These are phyloP conservation scores for Aspergillus sp. DNA, from an alignment of 2,329 filamentous ascomycete species.

Conservation along the genomic window DNA sequence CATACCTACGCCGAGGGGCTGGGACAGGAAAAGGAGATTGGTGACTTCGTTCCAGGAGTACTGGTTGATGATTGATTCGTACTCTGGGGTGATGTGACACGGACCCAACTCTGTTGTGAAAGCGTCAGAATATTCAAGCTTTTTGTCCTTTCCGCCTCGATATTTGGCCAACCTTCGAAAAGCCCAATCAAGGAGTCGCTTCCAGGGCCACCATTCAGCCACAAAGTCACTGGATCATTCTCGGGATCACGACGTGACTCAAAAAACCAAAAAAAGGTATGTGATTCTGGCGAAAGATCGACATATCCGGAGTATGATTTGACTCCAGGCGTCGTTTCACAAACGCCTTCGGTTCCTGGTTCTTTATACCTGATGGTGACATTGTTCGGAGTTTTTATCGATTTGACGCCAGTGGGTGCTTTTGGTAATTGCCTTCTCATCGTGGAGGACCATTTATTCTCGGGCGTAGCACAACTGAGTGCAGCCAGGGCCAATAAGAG, in stretches of 20 bases:
- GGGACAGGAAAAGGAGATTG: slow-evolving; percentile 63
- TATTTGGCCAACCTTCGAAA: slow-evolving; percentile 36
- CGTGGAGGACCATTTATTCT: slow-evolving; percentile 15
- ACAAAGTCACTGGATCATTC: slow-evolving; percentile 45
- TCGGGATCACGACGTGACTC: slow-evolving; percentile 55
- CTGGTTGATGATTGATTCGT: slow-evolving; percentile 54
- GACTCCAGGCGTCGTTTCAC: slow-evolving; percentile 58
- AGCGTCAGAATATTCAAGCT: slow-evolving; percentile 17
- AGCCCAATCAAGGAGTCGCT: slow-evolving; percentile 46
- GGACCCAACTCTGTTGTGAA: slow-evolving; percentile 40
- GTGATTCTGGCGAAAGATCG: slow-evolving; percentile 53
- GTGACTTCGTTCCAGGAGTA: slow-evolving; percentile 62
- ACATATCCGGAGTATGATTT: slow-evolving; percentile 60
- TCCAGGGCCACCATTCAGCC: slow-evolving; percentile 47
- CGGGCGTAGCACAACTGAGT: slow-evolving; percentile 12
- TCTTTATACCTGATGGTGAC: slow-evolving; percentile 61
- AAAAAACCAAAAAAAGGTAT: slow-evolving; percentile 60
- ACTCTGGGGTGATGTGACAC: slow-evolving; percentile 48
- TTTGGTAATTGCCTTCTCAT: slow-evolving; percentile 37
- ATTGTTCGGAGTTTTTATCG: slow-evolving; percentile 43
- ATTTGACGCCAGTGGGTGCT: slow-evolving; percentile 40
- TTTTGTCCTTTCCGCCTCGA: not conserved
- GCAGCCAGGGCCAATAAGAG: slow-evolving; percentile 25
- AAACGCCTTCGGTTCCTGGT: slow-evolving; percentile 53
- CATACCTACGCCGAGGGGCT: slow-evolving; percentile 59